Conservation (phyloP, 495 filamentous ascomycete genomes). For the Aspergillus affinis region DNA sequence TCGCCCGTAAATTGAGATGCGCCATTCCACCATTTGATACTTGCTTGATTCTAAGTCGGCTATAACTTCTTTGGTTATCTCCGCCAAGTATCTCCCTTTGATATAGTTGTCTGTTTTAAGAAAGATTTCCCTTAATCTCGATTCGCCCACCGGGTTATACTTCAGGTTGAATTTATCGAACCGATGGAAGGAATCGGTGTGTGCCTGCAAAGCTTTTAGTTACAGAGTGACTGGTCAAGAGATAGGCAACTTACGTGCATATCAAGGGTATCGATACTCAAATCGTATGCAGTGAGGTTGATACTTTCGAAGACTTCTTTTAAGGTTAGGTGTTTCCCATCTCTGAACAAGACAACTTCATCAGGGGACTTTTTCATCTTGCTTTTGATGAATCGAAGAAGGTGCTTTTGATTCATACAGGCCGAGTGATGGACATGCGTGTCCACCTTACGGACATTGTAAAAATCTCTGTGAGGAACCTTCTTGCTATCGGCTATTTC, state of each 20-base stretch:
- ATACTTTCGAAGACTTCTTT: conserved; percentile 96
- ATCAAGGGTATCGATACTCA: conserved; percentile 97
- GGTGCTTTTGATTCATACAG: conserved; percentile 99
- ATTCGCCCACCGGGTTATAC: conserved; percentile 97
- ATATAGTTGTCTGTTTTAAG: conserved; percentile 98
- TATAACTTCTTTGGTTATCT: conserved; percentile 97
- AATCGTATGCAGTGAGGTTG: conserved; percentile 92
- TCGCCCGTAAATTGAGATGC: conserved; percentile 93
- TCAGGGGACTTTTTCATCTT: conserved; percentile 98
- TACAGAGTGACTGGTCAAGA: neutral
- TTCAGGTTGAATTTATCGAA: conserved; percentile 99
- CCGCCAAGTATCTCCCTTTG: conserved; percentile 89
- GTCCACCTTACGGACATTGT: conserved; percentile 98
- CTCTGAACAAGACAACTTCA: conserved; percentile 88
- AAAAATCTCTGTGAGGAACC: conserved; percentile 96
- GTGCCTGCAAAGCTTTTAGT: conserved; percentile 57
- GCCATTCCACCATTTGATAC: conserved; percentile 99
- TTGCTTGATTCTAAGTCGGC: conserved; percentile 98
- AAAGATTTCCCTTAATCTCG: conserved; percentile 91
- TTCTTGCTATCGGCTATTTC: conserved; percentile 97
- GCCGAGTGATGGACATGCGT: conserved; percentile 99
- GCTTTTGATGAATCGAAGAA: conserved; percentile 97
- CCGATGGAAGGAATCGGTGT: conserved; percentile 96
- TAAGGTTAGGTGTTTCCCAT: conserved; percentile 88
- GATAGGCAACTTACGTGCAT: conserved; percentile 75